These are phyloP conservation scores for Yarrowia porcina DNA, from an alignment of 805 yeast species.

Conservation along the genomic window DNA sequence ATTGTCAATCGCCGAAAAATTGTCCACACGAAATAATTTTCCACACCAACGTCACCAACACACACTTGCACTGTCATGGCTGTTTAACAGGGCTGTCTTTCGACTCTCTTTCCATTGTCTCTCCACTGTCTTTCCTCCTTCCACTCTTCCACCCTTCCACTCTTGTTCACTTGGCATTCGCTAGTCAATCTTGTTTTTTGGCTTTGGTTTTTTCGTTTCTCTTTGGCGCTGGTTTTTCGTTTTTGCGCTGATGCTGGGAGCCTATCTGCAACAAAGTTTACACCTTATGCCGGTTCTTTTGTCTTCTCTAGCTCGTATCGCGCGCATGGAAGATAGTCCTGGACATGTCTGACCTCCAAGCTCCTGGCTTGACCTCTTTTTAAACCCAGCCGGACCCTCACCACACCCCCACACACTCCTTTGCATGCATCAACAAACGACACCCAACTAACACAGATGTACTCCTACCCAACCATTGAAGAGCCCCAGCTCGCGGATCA, in stretches of 20 bases:
- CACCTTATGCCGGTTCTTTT: slow-evolving; percentile 6
- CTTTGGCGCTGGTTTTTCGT: background rate
- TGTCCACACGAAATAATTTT: too few relatives aligned
- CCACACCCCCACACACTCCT: background rate
- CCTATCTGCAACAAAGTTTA: background rate
- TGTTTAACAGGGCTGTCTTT: too few relatives aligned
- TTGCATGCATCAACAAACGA: background rate
- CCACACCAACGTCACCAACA: too few relatives aligned
- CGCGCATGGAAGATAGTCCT: slow-evolving; percentile 24
- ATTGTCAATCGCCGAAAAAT: too few relatives aligned
- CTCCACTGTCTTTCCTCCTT: too few relatives aligned
- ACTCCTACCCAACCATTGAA: slow-evolving; percentile 21
- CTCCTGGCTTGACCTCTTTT: background rate
- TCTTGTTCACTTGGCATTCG: too few relatives aligned
- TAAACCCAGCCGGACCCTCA: background rate
- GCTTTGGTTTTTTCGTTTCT: background rate
- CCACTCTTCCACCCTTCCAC: too few relatives aligned
- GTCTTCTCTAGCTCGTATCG: slow-evolving; percentile 24
- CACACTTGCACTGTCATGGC: too few relatives aligned
- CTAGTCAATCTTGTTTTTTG: slow-evolving; percentile 1
- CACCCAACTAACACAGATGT: slow-evolving; percentile 21
- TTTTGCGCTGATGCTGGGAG: background rate
- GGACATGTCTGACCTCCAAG: background rate
- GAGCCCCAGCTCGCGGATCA: slow-evolving; percentile 21
- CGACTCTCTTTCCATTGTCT: too few relatives aligned